phyloP scores from a whole-genome alignment of 257 asterid genomes.

The Eucommia ulmoides region DNA sequence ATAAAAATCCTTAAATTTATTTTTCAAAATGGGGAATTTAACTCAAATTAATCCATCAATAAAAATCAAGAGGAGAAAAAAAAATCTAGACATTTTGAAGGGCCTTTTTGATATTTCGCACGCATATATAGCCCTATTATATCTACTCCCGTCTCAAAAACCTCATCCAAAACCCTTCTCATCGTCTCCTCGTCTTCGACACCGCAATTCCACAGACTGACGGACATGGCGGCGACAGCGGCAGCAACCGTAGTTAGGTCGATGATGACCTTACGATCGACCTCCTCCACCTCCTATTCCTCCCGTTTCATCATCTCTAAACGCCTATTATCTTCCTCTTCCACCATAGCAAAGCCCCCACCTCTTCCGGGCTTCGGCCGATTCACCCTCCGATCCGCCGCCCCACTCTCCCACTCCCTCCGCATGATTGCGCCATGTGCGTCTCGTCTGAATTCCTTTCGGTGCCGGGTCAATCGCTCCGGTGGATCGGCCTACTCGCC shows the following conservation, averaged over 20 bases:
- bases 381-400: constrained; percentile 18
- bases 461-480: constrained; percentile 66
- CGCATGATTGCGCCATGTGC: constrained; percentile 13
- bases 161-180: background rate
- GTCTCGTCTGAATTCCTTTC: constrained; percentile 24
- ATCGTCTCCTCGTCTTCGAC: background rate
- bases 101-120: too few relatives aligned
- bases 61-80: too few relatives aligned
- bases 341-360: constrained; percentile 19
- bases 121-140: too few relatives aligned
- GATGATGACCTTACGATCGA: constrained; percentile 32
- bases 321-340: constrained; percentile 38
- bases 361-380: constrained; percentile 34
- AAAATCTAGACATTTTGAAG: too few relatives aligned
- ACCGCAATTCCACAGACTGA: background rate
- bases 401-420: constrained; percentile 20
- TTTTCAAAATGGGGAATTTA: too few relatives aligned
- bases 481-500: constrained; percentile 82
- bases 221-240: constrained; percentile 11
- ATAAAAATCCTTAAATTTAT: too few relatives aligned
- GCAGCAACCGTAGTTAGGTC: constrained; percentile 46
- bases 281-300: constrained; percentile 23
- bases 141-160: background rate
- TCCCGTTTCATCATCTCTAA: constrained; percentile 12
- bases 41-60: too few relatives aligned